Evolutionary conservation across 2,329 filamentous ascomycete genomes (phyloP).

Genomic region (Acrocalymma vagum): DNA sequence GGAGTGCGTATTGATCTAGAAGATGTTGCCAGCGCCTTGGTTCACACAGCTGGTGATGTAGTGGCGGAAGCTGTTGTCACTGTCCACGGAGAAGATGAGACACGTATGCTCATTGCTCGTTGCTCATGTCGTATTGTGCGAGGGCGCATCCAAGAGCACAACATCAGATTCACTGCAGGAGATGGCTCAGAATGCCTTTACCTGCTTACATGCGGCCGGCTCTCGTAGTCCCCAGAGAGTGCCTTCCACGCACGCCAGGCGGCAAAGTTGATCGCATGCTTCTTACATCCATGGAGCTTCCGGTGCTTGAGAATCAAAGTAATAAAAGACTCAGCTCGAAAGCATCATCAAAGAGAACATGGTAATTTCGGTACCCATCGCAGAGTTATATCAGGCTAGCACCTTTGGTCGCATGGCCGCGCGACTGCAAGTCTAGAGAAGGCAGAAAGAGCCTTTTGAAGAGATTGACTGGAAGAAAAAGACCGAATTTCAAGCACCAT

Average conservation of each 20-base stretch:
- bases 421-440: too few relatives aligned
- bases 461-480: conserved; percentile 53
- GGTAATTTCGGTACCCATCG: conserved; percentile 38
- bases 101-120: too few relatives aligned
- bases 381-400: conserved; percentile 48
- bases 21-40: conserved; percentile 53
- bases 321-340: conserved; percentile 44
- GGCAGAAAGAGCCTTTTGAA: too few relatives aligned
- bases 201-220: conserved; percentile 42
- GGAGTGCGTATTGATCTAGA: conserved; percentile 58
- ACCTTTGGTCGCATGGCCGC: conserved; percentile 53
- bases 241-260: too few relatives aligned
- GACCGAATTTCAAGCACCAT: too few relatives aligned
- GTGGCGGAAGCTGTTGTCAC: conserved; percentile 38
- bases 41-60: conserved; percentile 25
- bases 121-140: too few relatives aligned
- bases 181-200: too few relatives aligned
- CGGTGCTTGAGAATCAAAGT: background rate
- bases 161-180: too few relatives aligned
- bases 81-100: conserved; percentile 15
- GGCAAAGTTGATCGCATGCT: conserved; percentile 21
- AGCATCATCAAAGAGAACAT: conserved; percentile 43
- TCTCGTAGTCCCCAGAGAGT: conserved; percentile 1
- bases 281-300: conserved; percentile 24
- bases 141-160: too few relatives aligned